phyloP scores from a whole-genome alignment of 2,329 filamentous ascomycete genomes.

The Pleurostoma richardsiae region DNA sequence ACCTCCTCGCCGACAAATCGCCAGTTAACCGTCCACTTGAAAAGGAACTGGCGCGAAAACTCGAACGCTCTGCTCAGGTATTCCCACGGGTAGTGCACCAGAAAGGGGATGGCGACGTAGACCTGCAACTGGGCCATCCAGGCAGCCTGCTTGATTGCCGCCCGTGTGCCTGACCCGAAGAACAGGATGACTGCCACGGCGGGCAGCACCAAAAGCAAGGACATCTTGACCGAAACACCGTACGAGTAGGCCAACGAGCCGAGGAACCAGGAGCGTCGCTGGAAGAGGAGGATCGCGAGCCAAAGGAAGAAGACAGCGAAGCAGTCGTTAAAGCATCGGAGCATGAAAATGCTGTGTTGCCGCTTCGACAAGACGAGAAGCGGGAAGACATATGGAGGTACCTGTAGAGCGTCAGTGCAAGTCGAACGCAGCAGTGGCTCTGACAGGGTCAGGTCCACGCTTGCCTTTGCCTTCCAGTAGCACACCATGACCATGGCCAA shows the following conservation, averaged over 20 bases:
- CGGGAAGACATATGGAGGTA: conserved; percentile 81
- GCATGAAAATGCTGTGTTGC: conserved; percentile 86
- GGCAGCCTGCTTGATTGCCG: conserved; percentile 62
- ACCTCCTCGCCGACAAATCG: conserved; percentile 80
- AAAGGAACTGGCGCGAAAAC: conserved; percentile 84
- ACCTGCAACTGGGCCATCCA: conserved; percentile 78
- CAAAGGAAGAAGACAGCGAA: conserved; percentile 83
- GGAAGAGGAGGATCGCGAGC: conserved; percentile 72
- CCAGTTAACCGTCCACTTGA: conserved; percentile 99
- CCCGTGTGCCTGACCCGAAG: conserved; percentile 62
- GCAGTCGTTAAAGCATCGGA: conserved; percentile 94
- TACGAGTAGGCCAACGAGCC: conserved; percentile 70
- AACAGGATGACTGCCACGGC: conserved; percentile 74
- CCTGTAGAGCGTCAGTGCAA: conserved; percentile 35
- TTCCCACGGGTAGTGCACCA: conserved; percentile 56
- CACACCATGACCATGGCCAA: conserved; percentile 75
- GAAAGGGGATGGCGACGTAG: conserved; percentile 61
- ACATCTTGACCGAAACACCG: conserved; percentile 94
- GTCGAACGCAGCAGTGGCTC: not conserved
- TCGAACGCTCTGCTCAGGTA: conserved; percentile 87
- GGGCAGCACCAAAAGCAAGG: conserved; percentile 74
- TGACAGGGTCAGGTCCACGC: conserved; percentile 6
- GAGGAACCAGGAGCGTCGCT: conserved; percentile 67
- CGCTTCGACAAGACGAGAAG: conserved; percentile 86
- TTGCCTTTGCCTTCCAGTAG: conserved; percentile 69